Evolutionary conservation across 2,329 filamentous ascomycete species (phyloP), one percentile per base, ranked within the genome.

Genomic region (Talaromyces pinophilus): DNA sequence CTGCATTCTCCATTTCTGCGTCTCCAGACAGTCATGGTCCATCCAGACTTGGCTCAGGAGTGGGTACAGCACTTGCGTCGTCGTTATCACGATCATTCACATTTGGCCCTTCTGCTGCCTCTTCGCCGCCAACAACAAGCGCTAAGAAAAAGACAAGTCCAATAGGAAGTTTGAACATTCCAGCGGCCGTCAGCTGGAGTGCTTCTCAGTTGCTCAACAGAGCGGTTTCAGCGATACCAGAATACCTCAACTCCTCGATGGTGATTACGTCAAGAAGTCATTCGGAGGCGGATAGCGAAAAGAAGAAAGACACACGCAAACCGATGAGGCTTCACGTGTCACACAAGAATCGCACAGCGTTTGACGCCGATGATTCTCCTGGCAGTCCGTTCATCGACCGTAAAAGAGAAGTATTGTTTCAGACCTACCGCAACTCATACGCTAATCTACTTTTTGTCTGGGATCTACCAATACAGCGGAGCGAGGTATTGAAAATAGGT

Each of bases 401-500:
- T 54, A 78, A 77, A 10, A 80, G 84, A 54, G 79, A 81, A 22
- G 76, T 74, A 69, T 77, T 84, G 52, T 85, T 84, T 70, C 77
- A 76, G 6, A 78, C 82, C 1, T 90, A 88, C 77, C 82, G 86
- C 50, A 76, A 80, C 61, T 79, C 82, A 54, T 89, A 89, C 74
- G 85, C 87, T 3, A 78, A 87, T 59, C 78, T 87, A 64, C 79
- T 89, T 4, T 83, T 82, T n/a, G 82, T 84, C 8, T 89, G 87
- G 87, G 82, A 82, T 13, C 70, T 89, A 11, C 77, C 82, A 13
- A 80, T 85, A 25, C 79, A 85, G 69, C 81, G 83, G 60, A 83
- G 84, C 15, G 87, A 89, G 73, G 78, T 89, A 1, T 78, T 88
- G 30, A 88, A 87, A 69, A 84, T 85, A 66, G 83, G 84, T 60